A percentile compares a stretch with the other conserved stretches of the same genome.
Evolutionary conservation across 257 asterid genomes (phyloP).

Genomic region (Rauvolfia tetraphylla): DNA sequence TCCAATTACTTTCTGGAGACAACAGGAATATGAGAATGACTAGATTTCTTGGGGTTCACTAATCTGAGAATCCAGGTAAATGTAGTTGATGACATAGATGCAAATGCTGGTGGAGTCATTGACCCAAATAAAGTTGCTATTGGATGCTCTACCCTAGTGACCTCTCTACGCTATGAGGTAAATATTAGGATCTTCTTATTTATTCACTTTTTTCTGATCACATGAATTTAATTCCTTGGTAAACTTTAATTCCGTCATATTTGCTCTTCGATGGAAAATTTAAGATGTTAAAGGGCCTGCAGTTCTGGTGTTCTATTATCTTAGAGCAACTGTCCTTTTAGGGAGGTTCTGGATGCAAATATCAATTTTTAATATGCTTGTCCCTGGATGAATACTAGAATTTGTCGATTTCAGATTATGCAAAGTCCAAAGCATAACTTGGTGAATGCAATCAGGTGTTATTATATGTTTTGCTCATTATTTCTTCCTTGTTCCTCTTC

Average conservation of each 20-base stretch:
- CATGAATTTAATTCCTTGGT: not conserved
- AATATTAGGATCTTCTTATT: not conserved
- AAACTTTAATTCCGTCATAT: not conserved
- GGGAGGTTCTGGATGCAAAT: not conserved
- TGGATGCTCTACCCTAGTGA: conserved; percentile 32
- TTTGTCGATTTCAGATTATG: not conserved
- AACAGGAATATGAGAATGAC: no score
- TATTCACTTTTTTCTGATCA: not conserved
- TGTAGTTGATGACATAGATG: conserved; percentile 13
- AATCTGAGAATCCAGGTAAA: conserved; percentile 30
- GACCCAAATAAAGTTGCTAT: conserved; percentile 29
- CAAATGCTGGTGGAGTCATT: conserved; percentile 29
- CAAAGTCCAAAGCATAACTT: not conserved
- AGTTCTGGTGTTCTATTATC: not conserved
- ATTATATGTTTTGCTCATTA: not conserved
- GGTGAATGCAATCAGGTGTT: not conserved
- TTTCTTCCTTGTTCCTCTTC: conserved; percentile 1
- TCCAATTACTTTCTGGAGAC: not conserved
- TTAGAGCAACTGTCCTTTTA: not conserved
- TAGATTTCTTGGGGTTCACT: not conserved
- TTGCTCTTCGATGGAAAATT: not conserved
- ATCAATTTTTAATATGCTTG: not conserved
- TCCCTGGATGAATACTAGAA: not conserved
- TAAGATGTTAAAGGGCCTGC: not conserved
- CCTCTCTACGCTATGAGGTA: conserved; percentile 89